These are phyloP conservation scores for Aspergillus ostianus DNA, from an alignment of 495 filamentous ascomycete species.

Conservation along the genomic window DNA sequence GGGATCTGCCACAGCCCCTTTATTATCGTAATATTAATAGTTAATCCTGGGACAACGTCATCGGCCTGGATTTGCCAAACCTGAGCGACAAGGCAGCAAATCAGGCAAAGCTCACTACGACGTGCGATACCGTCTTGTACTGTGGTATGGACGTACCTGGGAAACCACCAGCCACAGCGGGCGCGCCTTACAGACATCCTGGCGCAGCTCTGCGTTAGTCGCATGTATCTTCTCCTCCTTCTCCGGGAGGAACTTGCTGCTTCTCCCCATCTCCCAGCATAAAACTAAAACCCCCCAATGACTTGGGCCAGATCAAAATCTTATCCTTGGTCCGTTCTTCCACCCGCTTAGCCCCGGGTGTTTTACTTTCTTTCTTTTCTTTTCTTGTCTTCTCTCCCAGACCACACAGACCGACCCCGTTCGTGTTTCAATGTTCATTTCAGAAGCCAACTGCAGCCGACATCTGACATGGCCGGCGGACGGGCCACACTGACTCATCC, in stretches of 20 bases:
- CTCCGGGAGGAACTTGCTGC: too few relatives aligned
- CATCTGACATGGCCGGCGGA: constrained; percentile 2
- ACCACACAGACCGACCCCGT: not conserved
- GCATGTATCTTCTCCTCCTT: too few relatives aligned
- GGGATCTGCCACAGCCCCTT: constrained; percentile 3
- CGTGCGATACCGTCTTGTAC: not conserved
- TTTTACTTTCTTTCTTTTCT: not conserved
- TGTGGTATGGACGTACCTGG: not conserved
- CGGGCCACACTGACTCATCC: not conserved
- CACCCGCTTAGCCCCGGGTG: too few relatives aligned
- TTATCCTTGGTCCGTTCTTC: not conserved
- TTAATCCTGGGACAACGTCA: too few relatives aligned
- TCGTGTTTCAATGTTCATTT: not conserved
- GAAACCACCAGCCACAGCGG: not conserved
- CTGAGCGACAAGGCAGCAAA: not conserved
- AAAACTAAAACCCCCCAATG: too few relatives aligned
- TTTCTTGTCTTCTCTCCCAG: not conserved
- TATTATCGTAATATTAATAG: not conserved
- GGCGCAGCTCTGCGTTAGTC: too few relatives aligned
- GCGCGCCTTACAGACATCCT: too few relatives aligned
- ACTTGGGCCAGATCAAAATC: not conserved
- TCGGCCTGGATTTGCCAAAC: not conserved
- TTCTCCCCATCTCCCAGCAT: too few relatives aligned
- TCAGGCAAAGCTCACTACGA: too few relatives aligned
- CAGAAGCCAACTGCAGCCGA: not conserved